Base-by-base conservation (phyloP, 2,329 filamentous ascomycete species). In the Pseudogymnoascus sp. region DNA sequence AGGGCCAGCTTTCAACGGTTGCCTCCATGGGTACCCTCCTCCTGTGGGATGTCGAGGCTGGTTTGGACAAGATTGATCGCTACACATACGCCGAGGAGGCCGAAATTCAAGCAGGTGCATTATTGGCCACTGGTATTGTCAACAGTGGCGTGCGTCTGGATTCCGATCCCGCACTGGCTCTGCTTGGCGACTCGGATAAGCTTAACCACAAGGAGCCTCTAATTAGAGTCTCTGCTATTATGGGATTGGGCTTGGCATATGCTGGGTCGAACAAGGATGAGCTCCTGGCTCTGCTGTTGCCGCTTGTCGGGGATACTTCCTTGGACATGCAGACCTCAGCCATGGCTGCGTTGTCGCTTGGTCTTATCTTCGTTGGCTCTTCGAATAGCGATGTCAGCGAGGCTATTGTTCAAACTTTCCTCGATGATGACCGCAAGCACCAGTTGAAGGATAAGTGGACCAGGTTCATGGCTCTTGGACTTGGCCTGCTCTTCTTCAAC, bases 391-490 rank as follows among this genome's bases (percentile, higher is more conserved):
- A 96, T 69, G 89, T 97, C 65, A 95, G 89, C 68, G 91, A 96
- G 77, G 89, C 93, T 8, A 95, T 99, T 69, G 88, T 97, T 62
- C 91, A 90, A 63, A 96, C 93, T 0, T 82, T 99, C 69, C 85
- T 99, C 76, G 95, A 99, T 69, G 93, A 97, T 64, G 93, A 97
- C 65, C 87, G 93, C 63, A 89, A 89, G 77, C 88, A 85, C 72
- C 93, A 96, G 75, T 81, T 99, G 65, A 97, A 96, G 69, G 91
- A 97, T 78, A 99, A 97, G 78, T 99, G 95, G 95, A 95, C 93
- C 34, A 88, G 95, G 16, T 99, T 99, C 79, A 89, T 99, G 79
- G 93, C 91, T 18, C 87, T 99, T 43, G 95, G 95, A 67, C 83
- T 99, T 66, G 95, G 93, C 1, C 83, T 99, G 25, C 82, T 99